These are phyloP conservation scores for Rhododendron simsii DNA, from an alignment of 148 eudicot genomes.

Conservation along the genomic window DNA sequence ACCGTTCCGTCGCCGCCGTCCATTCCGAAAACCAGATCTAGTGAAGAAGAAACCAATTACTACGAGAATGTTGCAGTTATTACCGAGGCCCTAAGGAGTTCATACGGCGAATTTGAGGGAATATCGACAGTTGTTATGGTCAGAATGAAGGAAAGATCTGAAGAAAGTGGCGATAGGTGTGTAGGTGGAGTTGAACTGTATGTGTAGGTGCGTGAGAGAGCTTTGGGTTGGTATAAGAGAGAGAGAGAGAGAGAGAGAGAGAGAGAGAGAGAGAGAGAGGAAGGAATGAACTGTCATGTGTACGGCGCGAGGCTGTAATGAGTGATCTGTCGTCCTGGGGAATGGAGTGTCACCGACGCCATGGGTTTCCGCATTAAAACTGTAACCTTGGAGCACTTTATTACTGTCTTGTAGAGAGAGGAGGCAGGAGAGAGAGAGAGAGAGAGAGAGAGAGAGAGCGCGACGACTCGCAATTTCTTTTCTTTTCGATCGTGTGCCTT, in stretches of 20 bases:
- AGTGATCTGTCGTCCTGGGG: background rate
- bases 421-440: background rate
- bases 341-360: conserved; percentile 14
- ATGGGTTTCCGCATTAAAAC: conserved; percentile 1
- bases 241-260: background rate
- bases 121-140: background rate
- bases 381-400: conserved; percentile 9
- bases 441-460: background rate
- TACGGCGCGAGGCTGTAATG: conserved; percentile 10
- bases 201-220: background rate
- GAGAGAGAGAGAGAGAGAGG: background rate
- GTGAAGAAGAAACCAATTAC: background rate
- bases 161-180: background rate
- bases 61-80: background rate
- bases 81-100: background rate
- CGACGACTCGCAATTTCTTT: background rate
- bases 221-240: background rate
- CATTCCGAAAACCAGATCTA: conserved; percentile 14
- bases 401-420: background rate
- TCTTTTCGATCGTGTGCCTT: background rate
- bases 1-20: conserved; percentile 22
- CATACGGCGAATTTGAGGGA: background rate
- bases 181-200: background rate
- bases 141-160: background rate
- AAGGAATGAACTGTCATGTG: conserved; percentile 8